These are phyloP conservation scores for Suaeda aralocaspica DNA, from an alignment of 148 eudicot species.

Conservation along the genomic window DNA sequence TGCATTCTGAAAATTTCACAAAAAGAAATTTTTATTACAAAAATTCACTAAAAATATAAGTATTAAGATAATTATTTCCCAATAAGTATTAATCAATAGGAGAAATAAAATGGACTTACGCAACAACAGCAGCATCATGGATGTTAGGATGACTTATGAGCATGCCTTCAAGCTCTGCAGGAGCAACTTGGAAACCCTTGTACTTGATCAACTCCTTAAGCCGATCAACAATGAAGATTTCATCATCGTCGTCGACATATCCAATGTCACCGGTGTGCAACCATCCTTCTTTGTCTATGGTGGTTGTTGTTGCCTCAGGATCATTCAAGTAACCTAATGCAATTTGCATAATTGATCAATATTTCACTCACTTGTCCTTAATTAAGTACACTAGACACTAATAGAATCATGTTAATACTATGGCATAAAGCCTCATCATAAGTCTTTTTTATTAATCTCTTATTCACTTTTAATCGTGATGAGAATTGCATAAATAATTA, in stretches of 20 bases:
- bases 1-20: conserved; percentile 46
- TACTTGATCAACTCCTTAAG: conserved; percentile 84
- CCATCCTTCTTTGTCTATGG: conserved; percentile 84
- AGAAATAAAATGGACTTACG: conserved; percentile 39
- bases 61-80: background rate
- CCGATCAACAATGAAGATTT: conserved; percentile 78
- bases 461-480: too few species aligned
- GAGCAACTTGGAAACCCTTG: conserved; percentile 92
- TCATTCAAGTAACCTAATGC: conserved; percentile 63
- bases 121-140: conserved; percentile 84
- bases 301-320: conserved; percentile 54
- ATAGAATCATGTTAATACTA: too few species aligned
- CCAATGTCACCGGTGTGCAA: conserved; percentile 90
- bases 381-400: too few species aligned
- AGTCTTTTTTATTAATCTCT: too few species aligned
- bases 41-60: too few species aligned
- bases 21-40: background rate
- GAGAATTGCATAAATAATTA: too few species aligned
- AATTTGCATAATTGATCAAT: background rate
- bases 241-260: conserved; percentile 67
- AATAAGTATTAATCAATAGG: background rate
- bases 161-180: conserved; percentile 89
- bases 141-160: conserved; percentile 61
- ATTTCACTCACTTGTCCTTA: background rate
- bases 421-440: too few species aligned